phyloP scores from a whole-genome alignment of 148 eudicot species.

The Cornus kousa region DNA sequence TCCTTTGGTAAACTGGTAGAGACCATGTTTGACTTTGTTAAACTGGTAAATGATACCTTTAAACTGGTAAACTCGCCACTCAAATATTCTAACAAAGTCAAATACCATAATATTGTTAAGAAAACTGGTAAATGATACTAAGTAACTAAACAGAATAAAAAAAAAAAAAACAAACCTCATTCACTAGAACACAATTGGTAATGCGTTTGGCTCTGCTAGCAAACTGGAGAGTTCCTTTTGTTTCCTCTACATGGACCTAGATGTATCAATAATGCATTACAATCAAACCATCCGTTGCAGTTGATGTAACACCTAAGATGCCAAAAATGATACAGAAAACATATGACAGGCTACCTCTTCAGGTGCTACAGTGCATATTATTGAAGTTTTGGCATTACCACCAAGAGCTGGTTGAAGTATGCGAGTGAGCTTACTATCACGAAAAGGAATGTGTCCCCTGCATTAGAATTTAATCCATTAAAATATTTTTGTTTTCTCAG shows the following conservation, averaged over 20 bases:
- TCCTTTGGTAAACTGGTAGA: too few relatives aligned
- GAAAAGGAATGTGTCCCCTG: slow-evolving; percentile 97
- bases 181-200: slow-evolving; percentile 95
- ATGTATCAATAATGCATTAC: slow-evolving; percentile 5
- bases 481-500: neutral
- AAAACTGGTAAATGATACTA: neutral
- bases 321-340: neutral
- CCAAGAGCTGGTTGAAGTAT: slow-evolving; percentile 98
- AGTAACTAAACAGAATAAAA: neutral
- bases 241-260: slow-evolving; percentile 92
- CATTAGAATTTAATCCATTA: slow-evolving; percentile 14
- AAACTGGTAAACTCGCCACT: too few relatives aligned
- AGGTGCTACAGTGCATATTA: slow-evolving; percentile 94
- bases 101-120: neutral
- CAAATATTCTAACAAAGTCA: neutral
- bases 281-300: slow-evolving; percentile 13
- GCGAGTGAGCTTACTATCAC: slow-evolving; percentile 96
- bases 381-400: slow-evolving; percentile 98
- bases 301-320: neutral
- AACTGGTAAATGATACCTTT: too few relatives aligned
- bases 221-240: slow-evolving; percentile 97
- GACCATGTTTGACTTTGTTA: too few relatives aligned
- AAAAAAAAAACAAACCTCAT: slow-evolving; percentile 58
- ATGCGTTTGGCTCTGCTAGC: slow-evolving; percentile 94
- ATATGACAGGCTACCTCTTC: slow-evolving; percentile 60